Conservation (phyloP, 768 basidiomycete species). For the Termitomyces sp. region DNA sequence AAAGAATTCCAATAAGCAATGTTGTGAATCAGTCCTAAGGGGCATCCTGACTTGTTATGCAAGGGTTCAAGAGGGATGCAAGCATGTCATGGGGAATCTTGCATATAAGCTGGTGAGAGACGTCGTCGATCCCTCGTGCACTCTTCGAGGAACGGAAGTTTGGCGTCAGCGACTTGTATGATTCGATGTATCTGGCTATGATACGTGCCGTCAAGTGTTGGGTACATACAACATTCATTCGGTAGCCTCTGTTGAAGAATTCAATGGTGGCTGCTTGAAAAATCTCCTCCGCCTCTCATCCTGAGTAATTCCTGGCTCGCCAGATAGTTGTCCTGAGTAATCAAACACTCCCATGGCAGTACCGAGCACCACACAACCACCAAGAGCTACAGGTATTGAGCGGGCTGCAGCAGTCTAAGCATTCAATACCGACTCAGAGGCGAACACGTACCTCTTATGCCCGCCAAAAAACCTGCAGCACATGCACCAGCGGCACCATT, state of each 20-base stretch:
- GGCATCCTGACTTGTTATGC: constrained; percentile 3
- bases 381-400: constrained; percentile 79
- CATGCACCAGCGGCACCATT: constrained; percentile 88
- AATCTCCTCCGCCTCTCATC: constrained; percentile 78
- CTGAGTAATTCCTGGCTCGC: constrained; percentile 37
- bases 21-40: constrained; percentile 17
- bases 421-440: neutral
- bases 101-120: neutral
- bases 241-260: constrained; percentile 32
- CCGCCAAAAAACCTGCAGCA: constrained; percentile 90
- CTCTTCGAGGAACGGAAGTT: constrained; percentile 1
- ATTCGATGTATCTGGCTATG: neutral
- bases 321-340: constrained; percentile 64
- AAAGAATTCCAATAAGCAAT: constrained; percentile 13
- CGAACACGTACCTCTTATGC: constrained; percentile 63
- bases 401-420: constrained; percentile 47
- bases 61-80: constrained; percentile 11
- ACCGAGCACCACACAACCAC: constrained; percentile 75
- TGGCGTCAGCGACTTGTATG: too few relatives aligned
- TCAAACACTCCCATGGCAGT: constrained; percentile 80
- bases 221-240: constrained; percentile 19
- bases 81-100: constrained; percentile 9
- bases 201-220: neutral
- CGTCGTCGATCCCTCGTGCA: neutral
- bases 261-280: constrained; percentile 70